These are phyloP conservation scores for Vigna radiata DNA, from an alignment of 306 rosid genomes.

Conservation along the genomic window DNA sequence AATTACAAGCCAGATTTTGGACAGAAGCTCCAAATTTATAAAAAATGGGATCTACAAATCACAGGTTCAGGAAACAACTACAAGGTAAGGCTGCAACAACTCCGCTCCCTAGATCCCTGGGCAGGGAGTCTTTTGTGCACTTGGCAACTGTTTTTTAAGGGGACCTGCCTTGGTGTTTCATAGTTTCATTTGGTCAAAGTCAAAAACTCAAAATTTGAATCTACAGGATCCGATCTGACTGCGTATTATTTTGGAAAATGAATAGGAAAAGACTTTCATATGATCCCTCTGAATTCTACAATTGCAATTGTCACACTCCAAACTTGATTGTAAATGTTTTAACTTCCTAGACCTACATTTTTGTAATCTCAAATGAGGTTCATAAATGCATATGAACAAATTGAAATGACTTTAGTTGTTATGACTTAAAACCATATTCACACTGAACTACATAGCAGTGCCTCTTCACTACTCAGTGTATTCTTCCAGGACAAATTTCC, in stretches of 20 bases:
- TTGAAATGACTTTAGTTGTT: slow-evolving; percentile 6
- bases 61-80: neutral
- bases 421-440: slow-evolving; percentile 5
- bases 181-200: slow-evolving; percentile 25
- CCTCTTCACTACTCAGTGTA: neutral
- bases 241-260: slow-evolving; percentile 8
- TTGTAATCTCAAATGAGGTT: slow-evolving; percentile 16
- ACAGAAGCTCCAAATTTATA: neutral
- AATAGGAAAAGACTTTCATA: slow-evolving; percentile 4
- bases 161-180: slow-evolving; percentile 15
- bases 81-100: neutral
- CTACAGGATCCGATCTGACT: neutral
- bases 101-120: neutral
- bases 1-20: neutral
- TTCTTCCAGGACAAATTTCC: neutral
- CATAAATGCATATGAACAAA: neutral
- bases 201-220: slow-evolving; percentile 14
- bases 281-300: slow-evolving; percentile 2
- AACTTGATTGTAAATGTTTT: slow-evolving; percentile 29
- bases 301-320: slow-evolving; percentile 4
- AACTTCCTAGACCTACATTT: slow-evolving; percentile 23
- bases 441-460: slow-evolving; percentile 11
- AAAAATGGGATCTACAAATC: neutral
- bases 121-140: neutral
- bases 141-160: neutral